phyloP scores from a whole-genome alignment of 2,329 filamentous ascomycete species.

The Claviceps sp. region DNA sequence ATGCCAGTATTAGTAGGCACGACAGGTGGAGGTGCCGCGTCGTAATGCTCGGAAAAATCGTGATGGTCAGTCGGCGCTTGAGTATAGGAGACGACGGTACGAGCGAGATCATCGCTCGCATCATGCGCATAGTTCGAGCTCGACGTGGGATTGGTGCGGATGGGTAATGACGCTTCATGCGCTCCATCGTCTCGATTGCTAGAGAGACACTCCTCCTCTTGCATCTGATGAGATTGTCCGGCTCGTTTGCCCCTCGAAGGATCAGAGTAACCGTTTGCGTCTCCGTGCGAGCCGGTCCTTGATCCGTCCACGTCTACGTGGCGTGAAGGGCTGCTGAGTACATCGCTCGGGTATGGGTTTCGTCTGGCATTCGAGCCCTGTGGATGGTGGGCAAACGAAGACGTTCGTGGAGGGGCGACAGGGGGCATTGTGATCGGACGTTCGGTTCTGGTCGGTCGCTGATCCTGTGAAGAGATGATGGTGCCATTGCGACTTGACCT shows the following conservation, averaged over 20 bases:
- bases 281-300: slow-evolving; percentile 21
- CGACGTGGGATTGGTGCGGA: slow-evolving; percentile 28
- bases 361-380: slow-evolving; percentile 30
- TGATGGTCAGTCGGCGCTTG: slow-evolving; percentile 19
- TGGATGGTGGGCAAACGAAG: slow-evolving; percentile 50
- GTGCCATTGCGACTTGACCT: slow-evolving; percentile 34
- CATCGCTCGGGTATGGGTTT: slow-evolving; percentile 31
- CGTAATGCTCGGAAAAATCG: slow-evolving; percentile 21
- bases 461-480: slow-evolving; percentile 29
- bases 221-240: slow-evolving; percentile 11
- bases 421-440: slow-evolving; percentile 51
- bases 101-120: slow-evolving; percentile 65
- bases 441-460: slow-evolving; percentile 31
- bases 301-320: slow-evolving; percentile 23
- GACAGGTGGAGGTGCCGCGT: slow-evolving; percentile 31
- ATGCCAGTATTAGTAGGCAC: slow-evolving; percentile 29
- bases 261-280: slow-evolving; percentile 16
- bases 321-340: slow-evolving; percentile 28
- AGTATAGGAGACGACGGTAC: slow-evolving; percentile 45
- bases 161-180: slow-evolving; percentile 27
- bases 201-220: slow-evolving; percentile 27
- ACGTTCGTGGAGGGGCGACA: slow-evolving; percentile 61
- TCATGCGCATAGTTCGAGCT: slow-evolving; percentile 53
- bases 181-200: slow-evolving; percentile 27
- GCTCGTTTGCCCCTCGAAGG: slow-evolving; percentile 19